Conservation (phyloP, 2,329 filamentous ascomycete genomes). For the Cordyceps tenuipes region DNA sequence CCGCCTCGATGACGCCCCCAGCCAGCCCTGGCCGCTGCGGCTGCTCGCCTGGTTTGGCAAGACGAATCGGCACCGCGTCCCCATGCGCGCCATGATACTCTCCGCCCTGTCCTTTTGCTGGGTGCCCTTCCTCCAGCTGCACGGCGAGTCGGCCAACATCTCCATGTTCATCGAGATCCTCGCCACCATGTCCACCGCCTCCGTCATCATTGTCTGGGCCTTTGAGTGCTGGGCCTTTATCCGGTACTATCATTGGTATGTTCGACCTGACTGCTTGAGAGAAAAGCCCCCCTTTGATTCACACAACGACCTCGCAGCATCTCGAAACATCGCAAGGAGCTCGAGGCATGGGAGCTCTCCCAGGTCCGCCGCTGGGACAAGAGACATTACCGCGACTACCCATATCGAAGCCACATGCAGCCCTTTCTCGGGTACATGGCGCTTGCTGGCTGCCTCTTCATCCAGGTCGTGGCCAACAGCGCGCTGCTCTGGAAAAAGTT, state of each 20-base stretch:
- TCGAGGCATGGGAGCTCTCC: conserved; percentile 17
- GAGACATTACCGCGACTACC: conserved; percentile 22
- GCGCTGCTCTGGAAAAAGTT: conserved; percentile 29
- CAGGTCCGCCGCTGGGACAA: conserved; percentile 21
- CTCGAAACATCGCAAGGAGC: conserved; percentile 16
- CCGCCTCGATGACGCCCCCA: conserved; percentile 20
- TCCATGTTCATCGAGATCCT: conserved; percentile 31
- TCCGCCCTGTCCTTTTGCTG: conserved; percentile 31
- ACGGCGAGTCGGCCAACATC: conserved; percentile 3
- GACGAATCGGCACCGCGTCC: conserved; percentile 25
- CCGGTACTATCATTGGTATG: conserved; percentile 28
- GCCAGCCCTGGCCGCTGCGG: conserved; percentile 19
- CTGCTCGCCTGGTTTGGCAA: conserved; percentile 24
- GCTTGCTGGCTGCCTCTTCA: conserved; percentile 26
- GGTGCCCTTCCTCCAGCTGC: conserved; percentile 33
- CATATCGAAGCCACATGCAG: conserved; percentile 31
- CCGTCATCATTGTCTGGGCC: conserved; percentile 31
- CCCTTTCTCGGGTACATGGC: conserved; percentile 29
- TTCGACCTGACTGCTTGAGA: not conserved
- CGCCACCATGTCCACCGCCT: conserved; percentile 28
- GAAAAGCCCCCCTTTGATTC: not conserved
- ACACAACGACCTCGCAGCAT: conserved; percentile 14
- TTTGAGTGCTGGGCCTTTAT: conserved; percentile 34
- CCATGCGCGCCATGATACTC: conserved; percentile 29
- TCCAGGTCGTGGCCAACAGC: conserved; percentile 26